A percentile compares a stretch with the other conserved stretches of the same genome.
Conservation (phyloP, 257 asterid genomes). For the Craterostigma plantagineum region DNA sequence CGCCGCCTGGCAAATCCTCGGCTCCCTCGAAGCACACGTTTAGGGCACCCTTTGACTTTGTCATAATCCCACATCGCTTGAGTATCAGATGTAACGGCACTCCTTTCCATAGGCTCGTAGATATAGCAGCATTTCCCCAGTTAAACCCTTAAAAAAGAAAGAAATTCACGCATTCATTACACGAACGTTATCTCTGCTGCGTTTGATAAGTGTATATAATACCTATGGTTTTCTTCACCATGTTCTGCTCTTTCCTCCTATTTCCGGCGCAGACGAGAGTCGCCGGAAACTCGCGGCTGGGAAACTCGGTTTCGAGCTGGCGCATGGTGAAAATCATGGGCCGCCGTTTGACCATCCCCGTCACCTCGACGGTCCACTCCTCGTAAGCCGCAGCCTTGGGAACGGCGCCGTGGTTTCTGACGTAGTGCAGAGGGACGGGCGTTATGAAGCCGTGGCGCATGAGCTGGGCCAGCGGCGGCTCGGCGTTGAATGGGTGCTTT, state of each 20-base stretch:
- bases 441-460: slow-evolving; percentile 95
- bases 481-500: slow-evolving; percentile 91
- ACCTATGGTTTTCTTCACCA: slow-evolving; percentile 47
- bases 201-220: no score
- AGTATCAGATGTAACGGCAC: slow-evolving; percentile 50
- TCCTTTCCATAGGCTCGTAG: slow-evolving; percentile 84
- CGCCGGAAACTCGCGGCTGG: slow-evolving; percentile 37
- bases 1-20: slow-evolving; percentile 85
- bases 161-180: no score
- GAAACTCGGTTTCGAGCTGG: slow-evolving; percentile 45
- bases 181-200: no score
- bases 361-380: slow-evolving; percentile 66
- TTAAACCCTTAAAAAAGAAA: slow-evolving; percentile 32
- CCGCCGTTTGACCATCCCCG: slow-evolving; percentile 49
- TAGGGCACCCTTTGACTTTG: slow-evolving; percentile 31
- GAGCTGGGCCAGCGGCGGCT: slow-evolving; percentile 58
- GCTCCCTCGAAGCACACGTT: slow-evolving; percentile 84
- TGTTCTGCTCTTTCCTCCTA: slow-evolving; percentile 80
- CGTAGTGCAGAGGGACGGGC: slow-evolving; percentile 92
- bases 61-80: slow-evolving; percentile 48
- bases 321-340: slow-evolving; percentile 57
- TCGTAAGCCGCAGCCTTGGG: slow-evolving; percentile 45
- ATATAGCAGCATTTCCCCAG: slow-evolving; percentile 82
- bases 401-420: slow-evolving; percentile 86
- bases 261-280: slow-evolving; percentile 86